Evolutionary conservation across 2,329 filamentous ascomycete species (phyloP), one percentile per base, ranked within the genome.

Genomic region (Ceratocystis albifundus): DNA sequence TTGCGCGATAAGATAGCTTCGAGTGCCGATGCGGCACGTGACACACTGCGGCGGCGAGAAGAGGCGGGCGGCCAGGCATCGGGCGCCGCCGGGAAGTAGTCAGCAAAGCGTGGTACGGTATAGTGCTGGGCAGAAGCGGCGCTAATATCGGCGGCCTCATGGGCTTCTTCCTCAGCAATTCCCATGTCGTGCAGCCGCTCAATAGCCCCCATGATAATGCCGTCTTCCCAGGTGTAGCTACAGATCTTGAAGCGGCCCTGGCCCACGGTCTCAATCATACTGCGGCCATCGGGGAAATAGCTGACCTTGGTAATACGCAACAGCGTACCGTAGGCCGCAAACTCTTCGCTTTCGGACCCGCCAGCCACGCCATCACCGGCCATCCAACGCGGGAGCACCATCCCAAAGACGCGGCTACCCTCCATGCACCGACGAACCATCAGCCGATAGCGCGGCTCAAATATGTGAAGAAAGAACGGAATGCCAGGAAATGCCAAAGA

Each of bases 401-500:
- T 96, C 28, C 92, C 92, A 72, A 96, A 96, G 28, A 84, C 88
- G 15, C 84, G 80, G 68, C 88, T 84, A 0, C 85, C 84, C 69
- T 91, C 87, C 65, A 95, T 78, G 0, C 85, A 88, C 45, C 90
- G 84, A 61, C 88, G 82, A 46, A 96, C 87, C 90, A 96, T 94
- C n/a, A 94, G 79, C 6, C 90, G 84, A 73, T 96, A 96, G 5
- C 89, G 83, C n/a, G 89, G 89, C 74, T 96, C 92, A 72, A 96
- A 96, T n/a, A 96, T 84, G 71, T 95, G 89, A 2, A 96, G 78
- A 70, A 94, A 94, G 0, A 89, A 92, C 0, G 88, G 90, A 84
- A 93, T 90, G 1, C 81, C 80, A 0, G 92, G 92, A 70, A 94
- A 93, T 0, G 89, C 83, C 7, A 95, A 76, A 0, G 90, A 90